These are phyloP conservation scores for Gyromitra esculenta DNA, from an alignment of 2,329 filamentous ascomycete genomes.

Conservation along the genomic window DNA sequence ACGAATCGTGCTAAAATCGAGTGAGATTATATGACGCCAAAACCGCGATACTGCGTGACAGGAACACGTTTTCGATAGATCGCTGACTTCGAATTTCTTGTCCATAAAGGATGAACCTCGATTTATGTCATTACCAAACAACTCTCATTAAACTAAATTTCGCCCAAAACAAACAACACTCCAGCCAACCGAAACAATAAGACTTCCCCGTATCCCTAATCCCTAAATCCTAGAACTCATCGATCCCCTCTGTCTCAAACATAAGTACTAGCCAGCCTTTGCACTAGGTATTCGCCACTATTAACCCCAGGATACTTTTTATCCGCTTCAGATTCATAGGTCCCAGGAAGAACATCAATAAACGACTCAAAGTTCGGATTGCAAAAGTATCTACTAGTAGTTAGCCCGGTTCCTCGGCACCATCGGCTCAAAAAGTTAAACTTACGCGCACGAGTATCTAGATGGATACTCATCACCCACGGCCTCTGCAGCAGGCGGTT, in stretches of 20 bases:
- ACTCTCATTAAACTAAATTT: background rate
- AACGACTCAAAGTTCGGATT: constrained; percentile 80
- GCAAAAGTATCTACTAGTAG: constrained; percentile 74
- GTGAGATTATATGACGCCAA: background rate
- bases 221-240: background rate
- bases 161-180: background rate
- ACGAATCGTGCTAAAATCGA: background rate
- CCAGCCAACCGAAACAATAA: background rate
- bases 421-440: background rate
- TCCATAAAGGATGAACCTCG: background rate
- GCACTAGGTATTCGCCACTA: constrained; percentile 81
- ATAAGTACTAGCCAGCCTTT: constrained; percentile 79
- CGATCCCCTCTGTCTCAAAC: constrained; percentile 58
- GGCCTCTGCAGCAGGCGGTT: constrained; percentile 72
- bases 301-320: constrained; percentile 84
- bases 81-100: background rate
- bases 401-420: background rate
- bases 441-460: constrained; percentile 79
- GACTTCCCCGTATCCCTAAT: background rate
- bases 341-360: constrained; percentile 84
- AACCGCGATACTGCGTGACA: background rate
- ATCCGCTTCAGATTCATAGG: constrained; percentile 69
- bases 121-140: background rate
- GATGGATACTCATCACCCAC: constrained; percentile 70
- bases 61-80: background rate